Conservation (phyloP, 2,329 filamentous ascomycete species). For the Zymoseptoria pseudotritici region DNA sequence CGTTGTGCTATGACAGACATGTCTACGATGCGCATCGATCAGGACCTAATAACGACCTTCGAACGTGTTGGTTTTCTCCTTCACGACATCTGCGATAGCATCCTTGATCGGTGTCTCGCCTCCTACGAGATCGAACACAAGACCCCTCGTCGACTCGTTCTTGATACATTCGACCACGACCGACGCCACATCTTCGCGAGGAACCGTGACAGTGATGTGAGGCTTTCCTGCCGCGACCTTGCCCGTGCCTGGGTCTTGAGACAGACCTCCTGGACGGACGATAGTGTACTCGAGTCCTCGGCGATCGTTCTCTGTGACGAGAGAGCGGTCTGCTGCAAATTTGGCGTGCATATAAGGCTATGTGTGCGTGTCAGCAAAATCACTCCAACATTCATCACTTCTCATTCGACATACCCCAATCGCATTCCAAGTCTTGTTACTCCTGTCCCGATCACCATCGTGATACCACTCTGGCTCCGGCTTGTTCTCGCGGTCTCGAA, state of each 20-base stretch:
- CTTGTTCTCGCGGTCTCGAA: slow-evolving; percentile 40
- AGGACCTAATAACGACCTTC: slow-evolving; percentile 25
- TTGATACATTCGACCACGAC: slow-evolving; percentile 50
- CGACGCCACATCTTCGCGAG: slow-evolving; percentile 54
- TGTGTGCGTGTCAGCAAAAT: not conserved
- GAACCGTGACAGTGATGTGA: slow-evolving; percentile 34
- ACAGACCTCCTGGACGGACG: slow-evolving; percentile 36
- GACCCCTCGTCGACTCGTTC: slow-evolving; percentile 38
- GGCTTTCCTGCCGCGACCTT: slow-evolving; percentile 39
- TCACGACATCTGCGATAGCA: slow-evolving; percentile 34
- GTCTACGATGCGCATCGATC: not conserved
- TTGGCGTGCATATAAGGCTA: slow-evolving; percentile 37
- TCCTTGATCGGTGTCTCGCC: slow-evolving; percentile 34
- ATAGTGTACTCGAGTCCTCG: slow-evolving; percentile 41
- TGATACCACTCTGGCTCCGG: slow-evolving; percentile 40
- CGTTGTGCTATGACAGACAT: not conserved
- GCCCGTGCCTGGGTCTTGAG: slow-evolving; percentile 41
- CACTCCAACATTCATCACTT: not conserved
- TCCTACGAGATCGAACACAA: slow-evolving; percentile 40
- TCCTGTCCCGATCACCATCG: slow-evolving; percentile 31
- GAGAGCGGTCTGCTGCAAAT: slow-evolving; percentile 35
- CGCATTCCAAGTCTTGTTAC: slow-evolving; percentile 33
- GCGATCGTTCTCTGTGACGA: slow-evolving; percentile 33
- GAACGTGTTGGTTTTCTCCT: slow-evolving; percentile 31
- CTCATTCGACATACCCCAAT: slow-evolving; percentile 23